These are phyloP conservation scores for Candida pseudofarinosa DNA, from an alignment of 805 yeast genomes.

Conservation along the genomic window DNA sequence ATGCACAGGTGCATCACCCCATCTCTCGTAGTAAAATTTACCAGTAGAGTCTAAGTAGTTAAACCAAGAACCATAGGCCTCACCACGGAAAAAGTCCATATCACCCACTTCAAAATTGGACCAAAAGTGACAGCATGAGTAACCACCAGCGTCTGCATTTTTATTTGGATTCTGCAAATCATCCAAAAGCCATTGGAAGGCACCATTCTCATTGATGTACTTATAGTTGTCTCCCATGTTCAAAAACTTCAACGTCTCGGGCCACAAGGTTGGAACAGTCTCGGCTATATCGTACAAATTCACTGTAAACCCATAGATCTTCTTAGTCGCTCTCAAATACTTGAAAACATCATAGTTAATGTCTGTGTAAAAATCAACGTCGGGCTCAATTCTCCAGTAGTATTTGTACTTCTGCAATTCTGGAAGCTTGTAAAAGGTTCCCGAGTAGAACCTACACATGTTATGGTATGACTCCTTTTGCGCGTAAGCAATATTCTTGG, in stretches of 20 bases:
- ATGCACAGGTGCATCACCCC: constrained; percentile 95
- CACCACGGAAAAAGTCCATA: constrained; percentile 72
- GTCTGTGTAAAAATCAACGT: constrained; percentile 61
- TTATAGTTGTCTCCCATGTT: constrained; percentile 54
- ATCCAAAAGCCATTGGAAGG: constrained; percentile 51
- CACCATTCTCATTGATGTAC: constrained; percentile 44
- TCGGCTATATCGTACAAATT: constrained; percentile 68
- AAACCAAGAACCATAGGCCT: constrained; percentile 64
- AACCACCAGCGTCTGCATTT: constrained; percentile 39
- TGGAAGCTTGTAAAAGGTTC: constrained; percentile 60
- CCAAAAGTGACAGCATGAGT: constrained; percentile 85
- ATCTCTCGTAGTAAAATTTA: constrained; percentile 83
- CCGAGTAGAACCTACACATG: constrained; percentile 80
- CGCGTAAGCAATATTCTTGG: constrained; percentile 57
- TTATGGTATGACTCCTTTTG: constrained; percentile 63
- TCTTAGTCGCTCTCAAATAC: constrained; percentile 62
- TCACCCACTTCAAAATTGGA: constrained; percentile 83
- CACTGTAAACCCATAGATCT: constrained; percentile 71
- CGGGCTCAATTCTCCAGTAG: constrained; percentile 83
- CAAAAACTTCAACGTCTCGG: constrained; percentile 59
- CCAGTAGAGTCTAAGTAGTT: constrained; percentile 62
- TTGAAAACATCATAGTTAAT: constrained; percentile 75
- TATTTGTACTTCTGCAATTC: constrained; percentile 57
- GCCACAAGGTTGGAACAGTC: constrained; percentile 62
- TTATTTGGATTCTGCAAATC: constrained; percentile 49